Percentiles rank a stretch among this genome's conserved stretches.
Evolutionary conservation across 1,284 basidiomycete genomes (phyloP).

Genomic region (Limonomyces culmigenus): DNA sequence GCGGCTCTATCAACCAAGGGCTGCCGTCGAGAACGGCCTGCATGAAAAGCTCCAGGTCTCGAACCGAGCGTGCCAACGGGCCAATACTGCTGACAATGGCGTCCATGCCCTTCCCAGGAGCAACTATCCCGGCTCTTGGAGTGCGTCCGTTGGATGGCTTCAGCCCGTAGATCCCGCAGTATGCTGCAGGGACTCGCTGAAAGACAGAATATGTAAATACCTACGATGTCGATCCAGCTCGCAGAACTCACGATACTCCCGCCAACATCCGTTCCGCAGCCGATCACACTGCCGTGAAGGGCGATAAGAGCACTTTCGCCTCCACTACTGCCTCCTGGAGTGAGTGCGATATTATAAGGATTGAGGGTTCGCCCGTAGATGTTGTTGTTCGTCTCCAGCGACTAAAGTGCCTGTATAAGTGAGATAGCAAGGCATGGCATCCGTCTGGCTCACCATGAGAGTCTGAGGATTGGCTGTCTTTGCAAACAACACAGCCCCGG

Average conservation of each 20-base stretch:
- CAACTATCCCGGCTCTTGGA: conserved; percentile 30
- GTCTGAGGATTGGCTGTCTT: conserved; percentile 42
- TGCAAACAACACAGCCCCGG: conserved; percentile 38
- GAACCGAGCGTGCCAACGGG: conserved; percentile 31
- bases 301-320: conserved; percentile 50
- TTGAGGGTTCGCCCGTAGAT: conserved; percentile 35
- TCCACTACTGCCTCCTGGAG: conserved; percentile 43
- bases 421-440: not conserved
- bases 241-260: conserved; percentile 25
- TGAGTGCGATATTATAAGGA: conserved; percentile 33
- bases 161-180: conserved; percentile 37
- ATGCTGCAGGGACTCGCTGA: conserved; percentile 25
- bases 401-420: conserved; percentile 16
- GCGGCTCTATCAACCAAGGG: conserved; percentile 38
- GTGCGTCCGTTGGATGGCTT: conserved; percentile 33
- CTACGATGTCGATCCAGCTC: not conserved
- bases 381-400: conserved; percentile 31
- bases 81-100: conserved; percentile 34
- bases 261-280: conserved; percentile 42
- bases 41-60: conserved; percentile 35
- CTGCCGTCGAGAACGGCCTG: conserved; percentile 29
- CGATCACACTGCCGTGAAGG: conserved; percentile 36
- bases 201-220: not conserved
- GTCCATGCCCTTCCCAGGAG: conserved; percentile 37
- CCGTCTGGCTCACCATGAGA: conserved; percentile 19